Conservation (phyloP, 75 land plant species). For the Picea sitchensis region DNA sequence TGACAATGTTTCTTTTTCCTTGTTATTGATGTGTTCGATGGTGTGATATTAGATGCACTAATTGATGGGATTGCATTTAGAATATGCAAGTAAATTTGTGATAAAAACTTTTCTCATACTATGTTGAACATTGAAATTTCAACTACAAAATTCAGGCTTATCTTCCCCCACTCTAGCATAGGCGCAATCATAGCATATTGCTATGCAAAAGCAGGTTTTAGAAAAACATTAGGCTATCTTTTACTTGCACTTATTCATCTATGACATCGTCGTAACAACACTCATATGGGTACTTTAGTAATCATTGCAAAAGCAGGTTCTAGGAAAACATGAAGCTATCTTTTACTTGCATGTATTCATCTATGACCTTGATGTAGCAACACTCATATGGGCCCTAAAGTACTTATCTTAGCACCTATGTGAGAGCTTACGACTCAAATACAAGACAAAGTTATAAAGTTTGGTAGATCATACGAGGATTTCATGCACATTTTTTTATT, state of each 20-base stretch:
- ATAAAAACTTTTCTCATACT: background rate
- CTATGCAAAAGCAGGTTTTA: constrained; percentile 1
- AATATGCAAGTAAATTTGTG: background rate
- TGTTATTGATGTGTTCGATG: background rate
- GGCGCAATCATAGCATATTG: constrained; percentile 16
- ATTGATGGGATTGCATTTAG: background rate
- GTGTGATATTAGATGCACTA: background rate
- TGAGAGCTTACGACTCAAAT: constrained; percentile 15
- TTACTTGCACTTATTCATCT: constrained; percentile 12
- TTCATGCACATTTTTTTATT: background rate
- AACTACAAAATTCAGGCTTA: constrained; percentile 7
- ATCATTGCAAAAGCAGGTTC: constrained; percentile 19
- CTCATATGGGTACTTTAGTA: constrained; percentile 12
- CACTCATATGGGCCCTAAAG: constrained; percentile 4
- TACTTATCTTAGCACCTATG: constrained; percentile 17
- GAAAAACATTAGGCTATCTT: constrained; percentile 30
- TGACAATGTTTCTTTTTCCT: constrained; percentile 38
- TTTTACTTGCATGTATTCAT: constrained; percentile 12
- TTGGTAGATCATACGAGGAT: constrained; percentile 18
- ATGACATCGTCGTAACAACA: background rate
- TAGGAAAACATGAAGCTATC: constrained; percentile 33
- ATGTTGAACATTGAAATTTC: background rate
- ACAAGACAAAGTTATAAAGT: constrained; percentile 9
- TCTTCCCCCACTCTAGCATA: constrained; percentile 13
- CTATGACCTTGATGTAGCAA: background rate